Conservation (phyloP, 164 flowering plant genomes). For the Magnolia changhungtana region DNA sequence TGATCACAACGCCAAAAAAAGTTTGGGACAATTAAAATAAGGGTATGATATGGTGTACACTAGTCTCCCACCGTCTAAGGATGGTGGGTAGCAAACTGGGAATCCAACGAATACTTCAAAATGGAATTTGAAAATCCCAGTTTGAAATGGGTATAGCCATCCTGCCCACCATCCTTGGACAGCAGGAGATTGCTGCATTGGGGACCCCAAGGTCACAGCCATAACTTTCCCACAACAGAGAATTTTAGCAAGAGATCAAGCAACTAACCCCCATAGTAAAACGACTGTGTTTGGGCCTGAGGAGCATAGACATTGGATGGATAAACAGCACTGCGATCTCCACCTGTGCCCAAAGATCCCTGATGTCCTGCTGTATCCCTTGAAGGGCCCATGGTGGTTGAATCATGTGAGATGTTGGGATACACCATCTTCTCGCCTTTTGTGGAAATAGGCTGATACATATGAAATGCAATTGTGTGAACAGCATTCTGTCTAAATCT, state of each 20-base stretch:
- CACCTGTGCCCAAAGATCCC: conserved; percentile 38
- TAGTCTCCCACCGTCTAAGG: neutral
- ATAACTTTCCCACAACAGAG: neutral
- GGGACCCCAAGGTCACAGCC: neutral
- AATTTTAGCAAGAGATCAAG: neutral
- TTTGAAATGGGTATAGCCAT: neutral
- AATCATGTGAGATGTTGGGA: conserved; percentile 48
- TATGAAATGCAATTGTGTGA: conserved; percentile 3
- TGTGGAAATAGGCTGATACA: conserved; percentile 43
- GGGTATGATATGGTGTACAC: neutral
- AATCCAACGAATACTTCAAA: neutral
- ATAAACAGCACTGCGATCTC: conserved; percentile 35
- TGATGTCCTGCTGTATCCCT: conserved; percentile 35
- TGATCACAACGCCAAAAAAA: neutral
- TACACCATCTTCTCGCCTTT: conserved; percentile 51
- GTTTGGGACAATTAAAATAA: too few species aligned
- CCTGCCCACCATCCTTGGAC: neutral
- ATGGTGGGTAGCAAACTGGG: neutral
- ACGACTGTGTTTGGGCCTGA: conserved; percentile 44
- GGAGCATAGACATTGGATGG: conserved; percentile 55
- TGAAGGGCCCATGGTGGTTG: conserved; percentile 40
- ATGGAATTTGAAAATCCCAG: neutral
- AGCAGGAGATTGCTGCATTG: neutral
- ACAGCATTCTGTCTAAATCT: neutral
- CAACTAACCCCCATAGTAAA: conserved; percentile 62